phyloP scores from a whole-genome alignment of 257 asterid species.

The Asclepias syriaca region DNA sequence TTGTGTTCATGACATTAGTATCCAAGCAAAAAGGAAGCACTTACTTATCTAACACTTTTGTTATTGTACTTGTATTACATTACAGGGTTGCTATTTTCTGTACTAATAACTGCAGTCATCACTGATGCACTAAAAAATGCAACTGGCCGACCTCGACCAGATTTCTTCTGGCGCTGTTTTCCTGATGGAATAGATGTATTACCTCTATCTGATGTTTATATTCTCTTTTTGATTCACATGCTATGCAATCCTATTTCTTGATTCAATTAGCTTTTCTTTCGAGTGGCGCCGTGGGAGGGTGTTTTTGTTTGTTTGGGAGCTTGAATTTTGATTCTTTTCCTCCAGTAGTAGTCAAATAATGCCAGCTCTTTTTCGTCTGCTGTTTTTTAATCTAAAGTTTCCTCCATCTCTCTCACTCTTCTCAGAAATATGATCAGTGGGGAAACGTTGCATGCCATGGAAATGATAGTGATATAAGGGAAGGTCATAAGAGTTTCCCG shows the following conservation, averaged over 20 bases:
- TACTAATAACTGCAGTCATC: constrained; percentile 68
- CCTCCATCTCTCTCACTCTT: neutral
- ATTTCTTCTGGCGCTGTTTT: constrained; percentile 93
- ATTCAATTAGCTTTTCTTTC: neutral
- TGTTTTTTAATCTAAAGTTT: neutral
- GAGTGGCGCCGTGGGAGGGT: too few species aligned
- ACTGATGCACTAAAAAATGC: constrained; percentile 81
- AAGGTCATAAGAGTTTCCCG: constrained; percentile 96
- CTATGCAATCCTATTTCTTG: neutral
- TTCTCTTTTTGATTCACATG: neutral
- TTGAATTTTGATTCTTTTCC: neutral
- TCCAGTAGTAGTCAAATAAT: too few species aligned
- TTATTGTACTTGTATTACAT: neutral
- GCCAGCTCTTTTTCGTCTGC: neutral
- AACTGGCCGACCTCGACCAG: constrained; percentile 83
- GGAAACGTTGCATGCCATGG: constrained; percentile 78
- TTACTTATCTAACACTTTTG: neutral
- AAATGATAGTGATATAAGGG: constrained; percentile 51
- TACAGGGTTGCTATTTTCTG: constrained; percentile 71
- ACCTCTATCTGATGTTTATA: neutral
- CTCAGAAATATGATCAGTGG: constrained; percentile 50
- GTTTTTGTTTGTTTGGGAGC: too few species aligned
- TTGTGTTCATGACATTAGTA: neutral
- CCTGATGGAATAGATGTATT: constrained; percentile 72
- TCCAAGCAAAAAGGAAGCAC: neutral